Conservation (phyloP, 2,329 filamentous ascomycete genomes). For the Aspergillus sp. region DNA sequence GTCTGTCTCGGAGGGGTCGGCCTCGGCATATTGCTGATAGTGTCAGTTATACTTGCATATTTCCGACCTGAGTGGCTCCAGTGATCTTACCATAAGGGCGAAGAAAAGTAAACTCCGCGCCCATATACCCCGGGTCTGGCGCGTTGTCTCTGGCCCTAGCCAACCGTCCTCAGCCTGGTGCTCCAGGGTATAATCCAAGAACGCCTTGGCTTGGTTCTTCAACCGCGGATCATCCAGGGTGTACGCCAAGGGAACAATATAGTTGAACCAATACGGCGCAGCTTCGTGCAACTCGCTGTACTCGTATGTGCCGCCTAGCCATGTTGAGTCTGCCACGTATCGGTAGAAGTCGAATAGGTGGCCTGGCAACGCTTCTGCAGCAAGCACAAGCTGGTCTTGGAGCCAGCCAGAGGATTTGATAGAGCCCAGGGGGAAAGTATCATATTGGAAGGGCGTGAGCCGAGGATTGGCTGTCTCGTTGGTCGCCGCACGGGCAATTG, state of each 20-base stretch:
- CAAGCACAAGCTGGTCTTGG: constrained; percentile 49
- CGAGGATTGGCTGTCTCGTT: too few relatives aligned
- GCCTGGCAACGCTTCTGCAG: constrained; percentile 54
- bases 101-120: constrained; percentile 53
- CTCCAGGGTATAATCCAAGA: constrained; percentile 50
- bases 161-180: constrained; percentile 56
- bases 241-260: constrained; percentile 57
- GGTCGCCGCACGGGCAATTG: too few relatives aligned
- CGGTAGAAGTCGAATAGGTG: constrained; percentile 57
- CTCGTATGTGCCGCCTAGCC: constrained; percentile 53
- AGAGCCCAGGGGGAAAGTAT: constrained; percentile 47
- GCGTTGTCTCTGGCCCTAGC: constrained; percentile 54
- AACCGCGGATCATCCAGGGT: constrained; percentile 49
- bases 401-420: constrained; percentile 56
- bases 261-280: constrained; percentile 61
- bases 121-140: constrained; percentile 52
- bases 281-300: constrained; percentile 57
- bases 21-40: constrained; percentile 43
- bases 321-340: constrained; percentile 53
- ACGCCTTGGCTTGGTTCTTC: constrained; percentile 50
- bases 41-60: too few relatives aligned
- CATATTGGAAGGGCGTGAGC: neutral
- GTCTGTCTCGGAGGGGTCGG: constrained; percentile 41
- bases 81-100: constrained; percentile 35
- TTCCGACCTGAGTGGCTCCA: constrained; percentile 23